Evolutionary conservation across 148 eudicot species (phyloP).

Genomic region (Heliamphora exappendiculata): DNA sequence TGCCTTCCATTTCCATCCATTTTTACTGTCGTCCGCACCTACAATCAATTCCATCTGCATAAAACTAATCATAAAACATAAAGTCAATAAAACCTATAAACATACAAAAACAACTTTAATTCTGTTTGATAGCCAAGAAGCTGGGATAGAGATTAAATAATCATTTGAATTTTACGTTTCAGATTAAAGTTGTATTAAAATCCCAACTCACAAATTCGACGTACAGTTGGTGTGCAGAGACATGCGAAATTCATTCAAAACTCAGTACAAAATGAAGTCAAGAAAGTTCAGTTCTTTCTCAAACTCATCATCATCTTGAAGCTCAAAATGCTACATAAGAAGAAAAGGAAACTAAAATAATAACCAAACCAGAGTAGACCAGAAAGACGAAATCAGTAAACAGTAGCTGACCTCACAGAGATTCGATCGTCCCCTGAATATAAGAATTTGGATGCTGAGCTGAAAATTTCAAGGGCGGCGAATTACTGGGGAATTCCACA

Average conservation of each 20-base stretch:
- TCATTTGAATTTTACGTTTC: not conserved
- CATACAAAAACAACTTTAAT: not conserved
- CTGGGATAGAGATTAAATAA: not conserved
- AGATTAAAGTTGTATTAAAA: not conserved
- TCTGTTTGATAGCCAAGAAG: not conserved
- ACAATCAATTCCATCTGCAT: constrained; percentile 9
- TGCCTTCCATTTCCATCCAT: not conserved
- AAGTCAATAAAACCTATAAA: not conserved
- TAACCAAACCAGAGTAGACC: not conserved
- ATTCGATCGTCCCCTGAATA: no score
- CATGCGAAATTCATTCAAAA: not conserved
- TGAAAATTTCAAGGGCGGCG: no score
- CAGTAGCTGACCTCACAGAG: constrained; percentile 2
- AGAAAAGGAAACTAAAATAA: not conserved
- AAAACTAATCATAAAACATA: not conserved
- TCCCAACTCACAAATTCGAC: not conserved
- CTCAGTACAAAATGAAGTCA: not conserved
- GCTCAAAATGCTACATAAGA: not conserved
- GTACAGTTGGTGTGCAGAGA: not conserved
- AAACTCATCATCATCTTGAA: not conserved
- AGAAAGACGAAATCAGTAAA: constrained; percentile 2
- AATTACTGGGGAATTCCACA: no score
- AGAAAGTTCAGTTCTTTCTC: not conserved
- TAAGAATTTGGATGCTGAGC: not conserved
- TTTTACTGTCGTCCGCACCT: not conserved